Evolutionary conservation across 2,329 filamentous ascomycete species (phyloP), one percentile per base, ranked within the genome.

Genomic region (Fusarium napiforme): DNA sequence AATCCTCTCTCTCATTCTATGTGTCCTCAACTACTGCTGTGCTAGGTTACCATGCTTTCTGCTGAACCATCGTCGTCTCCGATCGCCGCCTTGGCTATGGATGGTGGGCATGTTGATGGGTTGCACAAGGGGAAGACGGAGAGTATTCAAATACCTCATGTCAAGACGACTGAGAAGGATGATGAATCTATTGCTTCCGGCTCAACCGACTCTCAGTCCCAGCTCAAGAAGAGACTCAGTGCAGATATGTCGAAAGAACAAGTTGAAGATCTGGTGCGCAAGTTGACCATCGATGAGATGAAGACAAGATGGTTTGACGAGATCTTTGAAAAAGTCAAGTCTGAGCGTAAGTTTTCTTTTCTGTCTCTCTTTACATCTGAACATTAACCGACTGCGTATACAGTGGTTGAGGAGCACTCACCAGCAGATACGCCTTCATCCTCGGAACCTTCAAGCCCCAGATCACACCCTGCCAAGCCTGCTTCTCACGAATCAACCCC

Each of bases 261-360:
- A 21, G 69, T 78, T 39, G 77, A 78, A 28, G 76, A 74, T 32
- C 26, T 78, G 57, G 70, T 78, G 16, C 64, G 58, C 18, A 71
- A 69, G 62, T 37, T 77, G 49, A 77, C 75, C 10, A 72, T 76
- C 46, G 77, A 75, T 47, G 77, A 78, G 69, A 73, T 78, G 72
- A 78, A 77, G 63, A 57, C 66, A 7, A 71, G 63, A 53, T 75
- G 73, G 74, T 72, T 78, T 57, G 74, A 78, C 40, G 75, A 78
- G 57, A 77, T 78, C 46, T 65, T 78, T 66, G 67, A 67, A 43
- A 78, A 78, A 42, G 69, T 78, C 62, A 78, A 76, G 64, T 74
- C 77, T 45, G 77, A 78, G 53, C 72, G 77, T 78, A 34, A 67
- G 77, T 66, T 30, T 10, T 11, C 30, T 11, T 10, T 30, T 30